A percentile compares a stretch with the other conserved stretches of the same genome.
phyloP scores from a whole-genome alignment of 495 filamentous ascomycete genomes.

The Podospora appendiculata region DNA sequence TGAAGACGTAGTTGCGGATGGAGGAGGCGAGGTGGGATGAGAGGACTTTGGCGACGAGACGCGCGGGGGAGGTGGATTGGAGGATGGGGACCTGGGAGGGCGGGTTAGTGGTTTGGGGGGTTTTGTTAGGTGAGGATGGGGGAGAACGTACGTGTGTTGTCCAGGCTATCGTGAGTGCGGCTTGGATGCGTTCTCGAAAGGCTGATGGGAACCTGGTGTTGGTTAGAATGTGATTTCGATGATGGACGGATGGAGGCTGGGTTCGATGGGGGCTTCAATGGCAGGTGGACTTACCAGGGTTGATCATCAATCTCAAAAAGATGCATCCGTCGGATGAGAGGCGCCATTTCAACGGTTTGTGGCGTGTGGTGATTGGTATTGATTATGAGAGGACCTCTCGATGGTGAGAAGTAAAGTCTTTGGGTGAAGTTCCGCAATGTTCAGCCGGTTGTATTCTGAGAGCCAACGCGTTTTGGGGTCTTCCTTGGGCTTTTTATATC shows the following conservation, averaged over 20 bases:
- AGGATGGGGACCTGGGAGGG: conserved; percentile 28
- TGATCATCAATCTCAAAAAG: conserved; percentile 50
- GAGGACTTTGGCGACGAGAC: conserved; percentile 40
- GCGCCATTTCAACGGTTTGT: conserved; percentile 30
- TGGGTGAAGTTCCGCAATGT: too few relatives aligned
- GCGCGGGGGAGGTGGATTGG: conserved; percentile 38
- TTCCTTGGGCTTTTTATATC: too few relatives aligned
- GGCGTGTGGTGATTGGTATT: not conserved
- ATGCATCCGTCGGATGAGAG: conserved; percentile 44
- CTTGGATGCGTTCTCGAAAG: conserved; percentile 43
- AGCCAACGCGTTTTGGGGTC: too few relatives aligned
- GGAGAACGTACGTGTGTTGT: conserved; percentile 21
- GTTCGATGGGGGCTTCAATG: not conserved
- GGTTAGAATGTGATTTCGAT: not conserved
- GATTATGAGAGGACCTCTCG: too few relatives aligned
- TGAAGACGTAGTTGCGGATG: conserved; percentile 42
- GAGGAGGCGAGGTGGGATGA: conserved; percentile 30
- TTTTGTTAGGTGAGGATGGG: not conserved
- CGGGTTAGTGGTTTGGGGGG: not conserved
- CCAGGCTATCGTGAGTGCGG: conserved; percentile 44
- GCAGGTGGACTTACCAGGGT: conserved; percentile 31
- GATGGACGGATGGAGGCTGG: not conserved
- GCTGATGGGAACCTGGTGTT: conserved; percentile 42
- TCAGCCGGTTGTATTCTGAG: too few relatives aligned
- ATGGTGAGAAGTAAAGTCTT: too few relatives aligned